Percentiles rank a stretch among this genome's conserved stretches.
phyloP scores from a whole-genome alignment of 345 rosid genomes.

The Trapa incisa region DNA sequence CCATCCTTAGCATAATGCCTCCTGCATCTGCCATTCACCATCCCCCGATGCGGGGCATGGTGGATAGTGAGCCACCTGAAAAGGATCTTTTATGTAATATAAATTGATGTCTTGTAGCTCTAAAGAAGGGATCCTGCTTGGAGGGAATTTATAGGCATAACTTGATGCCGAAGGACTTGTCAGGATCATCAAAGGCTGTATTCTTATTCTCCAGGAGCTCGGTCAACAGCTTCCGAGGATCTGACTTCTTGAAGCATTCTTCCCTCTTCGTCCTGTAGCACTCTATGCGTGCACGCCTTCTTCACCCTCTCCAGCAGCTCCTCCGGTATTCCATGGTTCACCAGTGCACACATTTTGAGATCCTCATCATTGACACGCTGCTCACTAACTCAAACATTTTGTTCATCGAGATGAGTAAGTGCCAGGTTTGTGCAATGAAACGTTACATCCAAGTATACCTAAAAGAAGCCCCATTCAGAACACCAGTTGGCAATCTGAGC shows the following conservation, averaged over 20 bases:
- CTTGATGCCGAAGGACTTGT: constrained; percentile 13
- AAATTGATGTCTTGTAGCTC: neutral
- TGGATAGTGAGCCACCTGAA: constrained; percentile 70
- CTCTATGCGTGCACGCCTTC: constrained; percentile 38
- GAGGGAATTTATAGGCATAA: constrained; percentile 7
- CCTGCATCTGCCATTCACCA: constrained; percentile 72
- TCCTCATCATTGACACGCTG: neutral
- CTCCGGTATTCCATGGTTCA: too few species aligned
- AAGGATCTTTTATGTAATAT: neutral
- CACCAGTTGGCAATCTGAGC: too few species aligned
- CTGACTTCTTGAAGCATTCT: constrained; percentile 45
- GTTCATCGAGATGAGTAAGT: too few species aligned
- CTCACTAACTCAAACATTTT: too few species aligned
- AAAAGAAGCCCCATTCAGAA: too few species aligned
- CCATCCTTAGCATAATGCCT: constrained; percentile 84
- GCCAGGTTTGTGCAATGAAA: too few species aligned
- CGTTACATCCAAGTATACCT: too few species aligned
- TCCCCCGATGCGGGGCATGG: constrained; percentile 83
- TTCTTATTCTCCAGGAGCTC: constrained; percentile 17
- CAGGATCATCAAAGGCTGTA: constrained; percentile 40
- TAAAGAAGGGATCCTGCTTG: neutral
- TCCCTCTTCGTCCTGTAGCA: constrained; percentile 61
- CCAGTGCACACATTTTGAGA: neutral
- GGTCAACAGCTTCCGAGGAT: constrained; percentile 30
- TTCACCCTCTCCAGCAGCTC: constrained; percentile 15